Conservation (phyloP, 1,284 basidiomycete species). For the Pseudozyma sp. region DNA sequence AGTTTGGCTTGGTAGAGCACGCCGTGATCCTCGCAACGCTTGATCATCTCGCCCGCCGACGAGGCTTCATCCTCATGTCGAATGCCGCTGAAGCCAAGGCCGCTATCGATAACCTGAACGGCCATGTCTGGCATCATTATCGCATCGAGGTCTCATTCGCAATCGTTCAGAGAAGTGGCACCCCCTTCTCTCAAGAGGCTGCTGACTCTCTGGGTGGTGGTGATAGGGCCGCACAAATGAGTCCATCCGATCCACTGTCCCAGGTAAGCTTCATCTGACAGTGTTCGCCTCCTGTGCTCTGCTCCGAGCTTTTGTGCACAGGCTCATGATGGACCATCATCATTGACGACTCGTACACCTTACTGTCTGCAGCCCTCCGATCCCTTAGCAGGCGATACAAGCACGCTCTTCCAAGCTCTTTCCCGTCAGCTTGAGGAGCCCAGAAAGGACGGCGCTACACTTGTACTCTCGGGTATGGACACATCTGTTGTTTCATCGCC, state of each 20-base stretch:
- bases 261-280: constrained; percentile 17
- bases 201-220: constrained; percentile 5
- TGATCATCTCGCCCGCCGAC: constrained; percentile 65
- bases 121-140: constrained; percentile 64
- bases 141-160: constrained; percentile 68
- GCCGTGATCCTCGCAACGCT: constrained; percentile 68
- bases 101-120: constrained; percentile 60
- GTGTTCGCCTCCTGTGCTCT: too few species aligned
- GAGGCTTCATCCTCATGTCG: constrained; percentile 68
- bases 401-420: not conserved
- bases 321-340: not conserved
- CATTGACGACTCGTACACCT: too few species aligned
- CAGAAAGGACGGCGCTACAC: not conserved
- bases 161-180: constrained; percentile 64
- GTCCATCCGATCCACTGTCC: not conserved
- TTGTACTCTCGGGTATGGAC: constrained; percentile 23
- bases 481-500: constrained; percentile 20
- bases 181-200: constrained; percentile 50
- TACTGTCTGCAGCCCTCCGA: not conserved
- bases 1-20: constrained; percentile 61
- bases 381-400: not conserved
- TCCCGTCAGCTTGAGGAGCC: not conserved
- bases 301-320: not conserved
- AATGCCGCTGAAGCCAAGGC: constrained; percentile 50
- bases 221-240: not conserved